Percentiles rank a stretch among this genome's conserved stretches.
phyloP scores from a whole-genome alignment of 257 asterid genomes.

The Plectranthus barbatus region DNA sequence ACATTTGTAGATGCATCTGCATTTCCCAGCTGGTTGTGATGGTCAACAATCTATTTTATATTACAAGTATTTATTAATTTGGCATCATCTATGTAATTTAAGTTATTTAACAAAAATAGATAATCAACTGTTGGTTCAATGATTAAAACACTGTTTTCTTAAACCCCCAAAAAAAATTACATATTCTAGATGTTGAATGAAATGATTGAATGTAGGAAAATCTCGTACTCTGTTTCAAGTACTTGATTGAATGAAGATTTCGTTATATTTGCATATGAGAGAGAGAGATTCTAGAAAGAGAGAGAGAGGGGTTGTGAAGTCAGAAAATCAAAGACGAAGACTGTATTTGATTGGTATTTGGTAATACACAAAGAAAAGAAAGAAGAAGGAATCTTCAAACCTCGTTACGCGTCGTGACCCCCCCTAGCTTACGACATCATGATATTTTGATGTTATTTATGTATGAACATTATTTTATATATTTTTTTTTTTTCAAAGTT shows the following conservation, averaged over 20 bases:
- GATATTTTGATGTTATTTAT: background rate
- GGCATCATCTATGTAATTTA: no score
- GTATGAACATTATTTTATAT: no score
- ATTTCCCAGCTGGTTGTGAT: no score
- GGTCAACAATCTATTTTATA: no score
- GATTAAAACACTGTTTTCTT: background rate
- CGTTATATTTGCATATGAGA: background rate
- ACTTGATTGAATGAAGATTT: background rate
- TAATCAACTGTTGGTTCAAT: no score
- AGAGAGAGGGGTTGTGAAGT: background rate
- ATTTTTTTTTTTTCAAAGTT: no score
- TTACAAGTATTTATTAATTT: no score
- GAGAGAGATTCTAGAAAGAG: background rate
- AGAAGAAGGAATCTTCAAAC: conserved; percentile 19
- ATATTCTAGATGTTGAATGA: no score
- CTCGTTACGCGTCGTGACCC: conserved; percentile 12
- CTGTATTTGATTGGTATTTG: background rate
- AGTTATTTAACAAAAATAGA: no score
- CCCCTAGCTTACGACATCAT: background rate
- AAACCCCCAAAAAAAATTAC: no score
- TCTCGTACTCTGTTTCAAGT: background rate
- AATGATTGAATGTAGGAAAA: background rate
- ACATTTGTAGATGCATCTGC: no score
- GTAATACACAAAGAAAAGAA: background rate
- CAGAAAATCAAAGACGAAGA: background rate